Evolutionary conservation across 805 yeast genomes (phyloP), one percentile per base, ranked within the genome.

Genomic region (Isabelozyma rhagii): DNA sequence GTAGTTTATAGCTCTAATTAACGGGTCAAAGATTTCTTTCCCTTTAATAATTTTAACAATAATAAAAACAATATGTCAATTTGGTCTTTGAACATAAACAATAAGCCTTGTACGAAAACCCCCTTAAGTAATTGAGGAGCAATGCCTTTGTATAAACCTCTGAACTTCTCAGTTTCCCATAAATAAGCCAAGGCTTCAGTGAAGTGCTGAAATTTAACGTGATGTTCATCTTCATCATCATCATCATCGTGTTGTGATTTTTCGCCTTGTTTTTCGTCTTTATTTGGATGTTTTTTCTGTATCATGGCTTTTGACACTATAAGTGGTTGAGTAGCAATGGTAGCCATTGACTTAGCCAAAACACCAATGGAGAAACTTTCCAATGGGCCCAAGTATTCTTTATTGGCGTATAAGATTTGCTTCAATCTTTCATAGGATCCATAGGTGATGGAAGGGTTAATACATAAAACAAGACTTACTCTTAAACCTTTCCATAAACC

Each of bases 401-500:
- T 68, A 52, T 59, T 55, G 43, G 70, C 69, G 67, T 68, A 82
- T 40, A 86, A 60, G 3, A 80, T 56, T 42, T 72, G 73, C 61
- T 80, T 83, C 56, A 89, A 74, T 55, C 89, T 78, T 63, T 87
- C 91, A 64, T 81, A 86, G 3, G 90, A 76, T 7, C 96, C 93
- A 62, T 89, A 89, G 2, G 96, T 89, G 62, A 89, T 89, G 39
- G 94, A 84, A 3, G 96, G 96, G 68, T 89, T 89, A 45, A 85
- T 72, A 15, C 93, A 89, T 46, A 89, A 77, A 9, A 89, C 86
- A 59, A 89, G 66, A 7, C 89, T 82, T 7, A 90, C 96, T 64
- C 89, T 85, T 50, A 89, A 76, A 0, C 96, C 96, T 55, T 83
- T 79, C 96, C 96, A 89, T 51, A 88, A 79, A 0, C 93, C 93